A percentile compares a stretch with the other conserved stretches of the same genome.
Conservation (phyloP, 2,329 filamentous ascomycete genomes). For the Tympanopsis confertula region DNA sequence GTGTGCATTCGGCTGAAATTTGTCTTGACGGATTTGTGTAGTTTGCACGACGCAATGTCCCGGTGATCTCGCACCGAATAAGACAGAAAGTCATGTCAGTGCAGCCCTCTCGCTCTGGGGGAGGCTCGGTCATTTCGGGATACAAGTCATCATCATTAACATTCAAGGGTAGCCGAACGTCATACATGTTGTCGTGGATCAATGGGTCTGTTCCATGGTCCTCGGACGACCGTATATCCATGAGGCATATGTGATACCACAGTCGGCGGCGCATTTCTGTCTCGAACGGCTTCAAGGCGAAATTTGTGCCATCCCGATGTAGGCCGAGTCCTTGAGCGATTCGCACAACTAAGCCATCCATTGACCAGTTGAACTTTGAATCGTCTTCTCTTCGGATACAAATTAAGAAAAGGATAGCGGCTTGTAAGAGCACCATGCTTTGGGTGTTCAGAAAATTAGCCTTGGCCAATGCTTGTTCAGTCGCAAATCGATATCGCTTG, state of each 20-base stretch:
- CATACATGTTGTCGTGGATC: conserved; percentile 27
- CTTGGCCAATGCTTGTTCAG: conserved; percentile 51
- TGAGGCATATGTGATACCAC: conserved; percentile 34
- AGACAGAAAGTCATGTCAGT: conserved; percentile 28
- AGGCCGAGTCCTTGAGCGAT: conserved; percentile 27
- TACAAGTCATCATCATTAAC: conserved; percentile 36
- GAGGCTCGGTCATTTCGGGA: conserved; percentile 27
- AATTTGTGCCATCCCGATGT: conserved; percentile 35
- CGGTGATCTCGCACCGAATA: conserved; percentile 6
- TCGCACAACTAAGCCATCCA: conserved; percentile 22
- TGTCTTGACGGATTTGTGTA: not conserved
- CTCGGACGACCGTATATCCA: conserved; percentile 34
- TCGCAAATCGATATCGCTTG: conserved; percentile 45
- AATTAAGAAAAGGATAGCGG: conserved; percentile 49
- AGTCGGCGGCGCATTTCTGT: conserved; percentile 37
- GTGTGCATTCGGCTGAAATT: not conserved
- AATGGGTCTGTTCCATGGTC: conserved; percentile 33
- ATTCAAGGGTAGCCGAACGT: conserved; percentile 34
- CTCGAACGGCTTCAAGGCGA: conserved; percentile 32
- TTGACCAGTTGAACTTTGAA: conserved; percentile 23
- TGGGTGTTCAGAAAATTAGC: conserved; percentile 52
- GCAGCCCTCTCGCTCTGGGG: conserved; percentile 25
- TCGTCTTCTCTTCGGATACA: conserved; percentile 29
- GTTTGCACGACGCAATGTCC: conserved; percentile 3
- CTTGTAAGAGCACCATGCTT: conserved; percentile 49